phyloP scores from a whole-genome alignment of 306 rosid species.

The Benincasa hispida region DNA sequence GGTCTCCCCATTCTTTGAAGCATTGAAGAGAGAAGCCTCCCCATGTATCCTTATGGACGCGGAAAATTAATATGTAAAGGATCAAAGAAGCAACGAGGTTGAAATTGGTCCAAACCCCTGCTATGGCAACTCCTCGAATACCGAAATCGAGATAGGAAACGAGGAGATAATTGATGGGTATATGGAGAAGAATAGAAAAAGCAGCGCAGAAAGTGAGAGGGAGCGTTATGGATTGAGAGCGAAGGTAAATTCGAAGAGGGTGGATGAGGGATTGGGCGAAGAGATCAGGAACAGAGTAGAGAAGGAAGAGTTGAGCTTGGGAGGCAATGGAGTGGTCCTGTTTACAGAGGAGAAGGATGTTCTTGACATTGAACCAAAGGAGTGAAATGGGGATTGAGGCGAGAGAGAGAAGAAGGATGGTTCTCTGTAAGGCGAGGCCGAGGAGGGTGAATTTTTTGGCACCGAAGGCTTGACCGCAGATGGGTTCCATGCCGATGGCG shows the following conservation, averaged over 20 bases:
- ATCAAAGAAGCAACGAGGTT: slow-evolving; percentile 47
- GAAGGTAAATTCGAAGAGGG: slow-evolving; percentile 75
- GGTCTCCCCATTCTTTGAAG: slow-evolving; percentile 45
- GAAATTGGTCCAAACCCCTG: slow-evolving; percentile 72
- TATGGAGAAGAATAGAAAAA: slow-evolving; percentile 50
- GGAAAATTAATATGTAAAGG: slow-evolving; percentile 37
- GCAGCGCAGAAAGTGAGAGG: slow-evolving; percentile 71
- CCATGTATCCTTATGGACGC: slow-evolving; percentile 54
- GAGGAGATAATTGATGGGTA: slow-evolving; percentile 63
- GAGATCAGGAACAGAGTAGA: slow-evolving; percentile 84
- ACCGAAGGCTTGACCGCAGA: slow-evolving; percentile 86
- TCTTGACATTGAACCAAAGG: slow-evolving; percentile 66
- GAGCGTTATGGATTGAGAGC: slow-evolving; percentile 71
- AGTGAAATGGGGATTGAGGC: slow-evolving; percentile 66
- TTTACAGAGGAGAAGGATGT: slow-evolving; percentile 45
- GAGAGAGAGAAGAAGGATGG: slow-evolving; percentile 37
- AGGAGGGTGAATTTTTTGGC: slow-evolving; percentile 47
- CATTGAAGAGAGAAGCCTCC: slow-evolving; percentile 44
- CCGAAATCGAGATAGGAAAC: slow-evolving; percentile 45
- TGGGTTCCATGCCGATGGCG: slow-evolving; percentile 88
- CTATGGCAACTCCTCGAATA: slow-evolving; percentile 61
- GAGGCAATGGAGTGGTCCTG: slow-evolving; percentile 60
- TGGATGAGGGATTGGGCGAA: slow-evolving; percentile 69
- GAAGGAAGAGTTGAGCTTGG: slow-evolving; percentile 56
- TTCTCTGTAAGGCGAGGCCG: slow-evolving; percentile 69